These are phyloP conservation scores for Solanum lignicaule DNA, from an alignment of 257 asterid species.

Conservation along the genomic window DNA sequence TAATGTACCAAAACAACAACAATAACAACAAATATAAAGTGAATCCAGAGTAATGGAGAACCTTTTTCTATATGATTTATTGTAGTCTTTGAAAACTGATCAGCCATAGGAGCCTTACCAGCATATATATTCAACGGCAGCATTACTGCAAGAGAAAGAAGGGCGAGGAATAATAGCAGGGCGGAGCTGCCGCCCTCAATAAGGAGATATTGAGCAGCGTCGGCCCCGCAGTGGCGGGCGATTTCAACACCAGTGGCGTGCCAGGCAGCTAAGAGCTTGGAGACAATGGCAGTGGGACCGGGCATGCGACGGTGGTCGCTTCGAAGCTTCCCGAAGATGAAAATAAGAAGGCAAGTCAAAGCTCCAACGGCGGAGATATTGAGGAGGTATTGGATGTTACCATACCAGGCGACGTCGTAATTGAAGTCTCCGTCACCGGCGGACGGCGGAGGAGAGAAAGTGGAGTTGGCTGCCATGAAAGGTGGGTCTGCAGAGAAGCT, in stretches of 20 bases:
- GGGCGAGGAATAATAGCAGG: constrained; percentile 54
- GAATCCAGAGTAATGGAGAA: constrained; percentile 87
- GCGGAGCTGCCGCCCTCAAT: constrained; percentile 92
- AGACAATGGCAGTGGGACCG: constrained; percentile 66
- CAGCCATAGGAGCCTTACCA: constrained; percentile 60
- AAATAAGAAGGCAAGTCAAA: constrained; percentile 69
- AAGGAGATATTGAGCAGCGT: constrained; percentile 85
- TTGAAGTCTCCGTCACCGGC: constrained; percentile 31
- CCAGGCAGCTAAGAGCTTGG: constrained; percentile 96
- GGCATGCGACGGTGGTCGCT: constrained; percentile 97
- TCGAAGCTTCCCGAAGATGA: constrained; percentile 86
- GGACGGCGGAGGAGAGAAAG: constrained; percentile 45
- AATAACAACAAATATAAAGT: constrained; percentile 69
- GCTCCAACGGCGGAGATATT: constrained; percentile 95
- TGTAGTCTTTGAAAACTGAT: constrained; percentile 85
- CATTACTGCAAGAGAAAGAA: constrained; percentile 45
- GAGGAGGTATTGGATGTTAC: constrained; percentile 79
- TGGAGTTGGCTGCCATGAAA: constrained; percentile 2
- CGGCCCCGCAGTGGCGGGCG: constrained; percentile 94
- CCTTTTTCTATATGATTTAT: constrained; percentile 76
- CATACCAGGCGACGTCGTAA: constrained; percentile 74
- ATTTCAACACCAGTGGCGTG: constrained; percentile 92
- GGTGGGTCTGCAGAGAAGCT: constrained; percentile 24
- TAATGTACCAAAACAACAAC: constrained; percentile 68
- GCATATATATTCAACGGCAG: constrained; percentile 76